These are phyloP conservation scores for Rhodofomes roseus DNA, from an alignment of 1,284 basidiomycete genomes.

Conservation along the genomic window DNA sequence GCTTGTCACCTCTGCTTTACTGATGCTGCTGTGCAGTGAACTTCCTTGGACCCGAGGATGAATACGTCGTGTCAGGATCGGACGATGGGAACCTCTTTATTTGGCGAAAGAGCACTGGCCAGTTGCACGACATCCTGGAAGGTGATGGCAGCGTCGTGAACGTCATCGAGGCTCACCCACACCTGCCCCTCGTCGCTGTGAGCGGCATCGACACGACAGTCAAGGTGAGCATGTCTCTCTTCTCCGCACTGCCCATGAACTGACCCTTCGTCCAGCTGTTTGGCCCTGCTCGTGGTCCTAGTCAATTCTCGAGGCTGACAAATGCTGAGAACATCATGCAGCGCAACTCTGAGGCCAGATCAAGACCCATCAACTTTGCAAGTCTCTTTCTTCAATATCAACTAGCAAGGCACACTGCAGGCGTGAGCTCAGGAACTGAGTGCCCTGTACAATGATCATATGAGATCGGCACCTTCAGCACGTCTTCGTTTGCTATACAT, in stretches of 20 bases:
- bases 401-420: constrained; percentile 24
- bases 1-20: not conserved
- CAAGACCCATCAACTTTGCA: constrained; percentile 28
- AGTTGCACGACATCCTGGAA: constrained; percentile 75
- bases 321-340: constrained; percentile 52
- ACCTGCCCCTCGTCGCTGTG: constrained; percentile 76
- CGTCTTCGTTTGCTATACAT: not conserved
- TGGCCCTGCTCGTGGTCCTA: constrained; percentile 48
- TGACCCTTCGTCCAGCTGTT: constrained; percentile 51
- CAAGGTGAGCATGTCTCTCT: constrained; percentile 52
- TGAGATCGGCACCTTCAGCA: not conserved
- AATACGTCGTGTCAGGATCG: constrained; percentile 82
- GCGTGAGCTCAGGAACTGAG: constrained; percentile 11
- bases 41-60: constrained; percentile 76
- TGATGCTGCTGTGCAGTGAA: constrained; percentile 52
- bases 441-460: constrained; percentile 27
- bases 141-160: constrained; percentile 85
- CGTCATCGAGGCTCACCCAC: constrained; percentile 83
- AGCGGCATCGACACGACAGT: constrained; percentile 89
- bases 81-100: constrained; percentile 88
- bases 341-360: constrained; percentile 39
- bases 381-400: constrained; percentile 34
- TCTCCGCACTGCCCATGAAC: not conserved
- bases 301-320: constrained; percentile 49
- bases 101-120: constrained; percentile 72